Conservation (phyloP, 1,139 yeast species). For the Scheffersomyces quercinus region DNA sequence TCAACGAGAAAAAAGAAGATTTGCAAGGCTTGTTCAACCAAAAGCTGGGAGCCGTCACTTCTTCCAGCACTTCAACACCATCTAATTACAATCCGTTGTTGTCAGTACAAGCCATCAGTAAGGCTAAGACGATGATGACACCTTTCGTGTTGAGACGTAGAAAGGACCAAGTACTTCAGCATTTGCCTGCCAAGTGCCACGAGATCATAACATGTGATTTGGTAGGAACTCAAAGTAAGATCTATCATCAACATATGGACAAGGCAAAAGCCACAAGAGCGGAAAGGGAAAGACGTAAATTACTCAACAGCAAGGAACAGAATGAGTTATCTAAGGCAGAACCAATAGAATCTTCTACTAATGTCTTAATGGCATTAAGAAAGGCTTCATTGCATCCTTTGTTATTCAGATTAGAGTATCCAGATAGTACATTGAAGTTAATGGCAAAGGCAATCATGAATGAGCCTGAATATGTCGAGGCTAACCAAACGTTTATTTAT, state of each 20-base stretch:
- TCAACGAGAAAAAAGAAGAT: slow-evolving; percentile 80
- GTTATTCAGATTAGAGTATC: slow-evolving; percentile 61
- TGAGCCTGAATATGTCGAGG: slow-evolving; percentile 76
- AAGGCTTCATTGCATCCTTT: slow-evolving; percentile 79
- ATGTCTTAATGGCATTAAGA: slow-evolving; percentile 68
- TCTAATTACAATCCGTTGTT: slow-evolving; percentile 70
- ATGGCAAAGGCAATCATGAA: slow-evolving; percentile 82
- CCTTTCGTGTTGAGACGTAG: slow-evolving; percentile 93
- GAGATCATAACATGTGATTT: slow-evolving; percentile 65
- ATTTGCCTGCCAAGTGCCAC: slow-evolving; percentile 77
- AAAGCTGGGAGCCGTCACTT: slow-evolving; percentile 59
- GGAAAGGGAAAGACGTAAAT: slow-evolving; percentile 52
- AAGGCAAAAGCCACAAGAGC: slow-evolving; percentile 45
- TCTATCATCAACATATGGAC: slow-evolving; percentile 62
- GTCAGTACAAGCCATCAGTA: slow-evolving; percentile 85
- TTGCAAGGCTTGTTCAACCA: slow-evolving; percentile 81
- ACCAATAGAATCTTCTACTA: slow-evolving; percentile 45
- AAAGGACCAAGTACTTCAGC: slow-evolving; percentile 87
- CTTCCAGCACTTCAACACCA: slow-evolving; percentile 10
- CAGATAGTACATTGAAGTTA: slow-evolving; percentile 49
- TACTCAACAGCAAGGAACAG: slow-evolving; percentile 36
- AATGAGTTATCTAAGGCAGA: slow-evolving; percentile 35
- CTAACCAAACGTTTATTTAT: slow-evolving; percentile 69
- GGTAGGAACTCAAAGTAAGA: slow-evolving; percentile 53
- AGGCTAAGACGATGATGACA: slow-evolving; percentile 97